A percentile compares a stretch with the other conserved stretches of the same genome.
Evolutionary conservation across 495 filamentous ascomycete genomes (phyloP).

Genomic region (Polyplosphaeria fusca): DNA sequence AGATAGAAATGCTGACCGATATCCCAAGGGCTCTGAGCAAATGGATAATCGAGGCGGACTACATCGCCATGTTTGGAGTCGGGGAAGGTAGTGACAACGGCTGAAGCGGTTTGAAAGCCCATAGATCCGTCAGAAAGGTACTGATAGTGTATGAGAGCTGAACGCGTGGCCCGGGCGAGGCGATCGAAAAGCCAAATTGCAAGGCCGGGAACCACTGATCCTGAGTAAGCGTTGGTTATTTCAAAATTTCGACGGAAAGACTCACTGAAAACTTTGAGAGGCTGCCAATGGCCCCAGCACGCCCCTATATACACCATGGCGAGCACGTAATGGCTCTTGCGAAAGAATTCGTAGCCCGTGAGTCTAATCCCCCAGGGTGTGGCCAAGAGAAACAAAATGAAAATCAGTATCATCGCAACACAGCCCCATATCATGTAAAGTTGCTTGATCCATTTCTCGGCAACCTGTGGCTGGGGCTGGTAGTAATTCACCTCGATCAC

Average conservation of each 20-base stretch:
- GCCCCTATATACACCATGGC: conserved; percentile 65
- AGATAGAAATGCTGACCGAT: conserved; percentile 67
- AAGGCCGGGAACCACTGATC: too few relatives aligned
- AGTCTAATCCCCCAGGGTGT: conserved; percentile 54
- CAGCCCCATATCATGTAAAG: conserved; percentile 63
- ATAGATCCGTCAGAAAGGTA: conserved; percentile 30
- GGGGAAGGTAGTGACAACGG: conserved; percentile 47
- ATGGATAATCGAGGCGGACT: conserved; percentile 56
- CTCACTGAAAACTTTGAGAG: too few relatives aligned
- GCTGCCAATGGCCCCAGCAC: conserved; percentile 68
- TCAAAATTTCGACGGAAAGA: too few relatives aligned
- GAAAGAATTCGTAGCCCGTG: conserved; percentile 66
- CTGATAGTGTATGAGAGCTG: conserved; percentile 50
- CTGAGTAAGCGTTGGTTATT: too few relatives aligned
- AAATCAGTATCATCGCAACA: conserved; percentile 58
- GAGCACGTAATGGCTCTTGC: conserved; percentile 60
- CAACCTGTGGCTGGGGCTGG: conserved; percentile 59
- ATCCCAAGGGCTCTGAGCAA: conserved; percentile 55
- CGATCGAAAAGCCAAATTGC: conserved; percentile 59
- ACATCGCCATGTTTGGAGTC: conserved; percentile 52
- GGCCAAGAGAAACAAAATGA: conserved; percentile 50
- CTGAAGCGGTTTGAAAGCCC: conserved; percentile 52
- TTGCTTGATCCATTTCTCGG: conserved; percentile 51
- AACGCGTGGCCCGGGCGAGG: conserved; percentile 51
- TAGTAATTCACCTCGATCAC: conserved; percentile 60